A percentile compares a stretch with the other conserved stretches of the same genome.
phyloP scores from a whole-genome alignment of 78 protist species.

The Protostelium mycophagum region DNA sequence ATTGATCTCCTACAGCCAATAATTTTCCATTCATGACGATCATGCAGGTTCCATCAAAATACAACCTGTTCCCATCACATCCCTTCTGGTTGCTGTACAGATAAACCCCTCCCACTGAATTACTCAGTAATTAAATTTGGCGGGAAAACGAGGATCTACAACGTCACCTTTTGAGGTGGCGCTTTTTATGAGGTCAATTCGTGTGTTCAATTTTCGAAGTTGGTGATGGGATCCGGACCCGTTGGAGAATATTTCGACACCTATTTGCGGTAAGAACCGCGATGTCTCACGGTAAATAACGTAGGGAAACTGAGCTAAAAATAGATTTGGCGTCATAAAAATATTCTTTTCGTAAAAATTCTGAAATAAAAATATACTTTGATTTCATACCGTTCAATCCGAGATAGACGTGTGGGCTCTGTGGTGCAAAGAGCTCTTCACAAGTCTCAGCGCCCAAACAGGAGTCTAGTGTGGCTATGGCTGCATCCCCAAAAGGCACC shows the following conservation, averaged over 20 bases:
- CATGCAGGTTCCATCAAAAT: constrained; percentile 84
- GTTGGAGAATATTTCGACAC: constrained; percentile 82
- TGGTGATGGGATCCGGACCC: constrained; percentile 86
- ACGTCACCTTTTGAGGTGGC: constrained; percentile 49
- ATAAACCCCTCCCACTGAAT: constrained; percentile 40
- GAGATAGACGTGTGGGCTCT: constrained; percentile 52
- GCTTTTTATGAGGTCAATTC: constrained; percentile 63
- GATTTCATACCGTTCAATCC: constrained; percentile 46
- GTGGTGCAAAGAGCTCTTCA: constrained; percentile 85
- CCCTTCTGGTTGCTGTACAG: constrained; percentile 65
- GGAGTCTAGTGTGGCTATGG: constrained; percentile 30
- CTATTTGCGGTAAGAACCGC: constrained; percentile 50
- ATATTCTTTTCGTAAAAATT: too few relatives aligned
- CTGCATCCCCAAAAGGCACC: constrained; percentile 70
- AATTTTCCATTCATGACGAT: constrained; percentile 66
- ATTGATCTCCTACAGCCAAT: constrained; percentile 75
- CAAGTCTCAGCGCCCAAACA: constrained; percentile 63
- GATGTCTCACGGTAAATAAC: background rate
- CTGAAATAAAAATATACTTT: too few relatives aligned
- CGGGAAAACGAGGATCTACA: background rate
- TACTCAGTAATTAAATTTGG: background rate
- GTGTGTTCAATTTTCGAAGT: constrained; percentile 71
- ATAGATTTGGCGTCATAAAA: too few relatives aligned
- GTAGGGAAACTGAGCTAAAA: background rate
- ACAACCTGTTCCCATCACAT: constrained; percentile 85